Base-by-base conservation (phyloP, 129 eudicot genomes). In the Flaveria trinervia region DNA sequence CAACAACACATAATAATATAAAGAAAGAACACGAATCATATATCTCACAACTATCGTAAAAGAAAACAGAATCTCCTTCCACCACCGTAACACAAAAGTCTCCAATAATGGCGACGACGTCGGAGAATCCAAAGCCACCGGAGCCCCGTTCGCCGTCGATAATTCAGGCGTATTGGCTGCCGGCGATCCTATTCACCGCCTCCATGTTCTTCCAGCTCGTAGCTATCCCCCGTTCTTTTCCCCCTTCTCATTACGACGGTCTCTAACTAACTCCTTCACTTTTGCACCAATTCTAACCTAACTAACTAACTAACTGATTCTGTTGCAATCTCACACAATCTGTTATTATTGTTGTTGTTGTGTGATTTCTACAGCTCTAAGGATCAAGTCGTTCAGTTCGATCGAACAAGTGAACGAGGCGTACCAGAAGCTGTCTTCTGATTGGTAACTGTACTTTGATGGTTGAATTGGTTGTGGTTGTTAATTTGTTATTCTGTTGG, bases 221-320 rank as follows among this genome's bases (percentile, higher is more conserved):
- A 51, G 84, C 87, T 70, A 77, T 91, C 33, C 98, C 98, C 52
- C 91, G 89, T 12, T 84, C 89, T 17, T 94, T 85, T 36, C 98
- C 98, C 16, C 77, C 86, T 5, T 87, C 97, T 18, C 92, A 94
- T 76, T 94, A 94, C 88, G 90, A 89, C 50, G 97, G 98, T 91
- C 43, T 46, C 36, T 67, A 4, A 5, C 49, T 36, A 36, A 36
- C 41, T 36, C 41, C 41, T 36, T 20, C 6, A 15, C 11, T 41
- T 1, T 67, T n/a, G 7, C 43, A 12, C 14, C 84, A 12, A 20
- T 13, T 10, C 61, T 56, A 72, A 15, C 72, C 45, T 65, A 25
- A 6, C 46, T 36, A 17, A 9, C 49, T 23, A 25, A 6, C 46
- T 36, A 17, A 9, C 49, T 41, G 9, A 17, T 64, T 2, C 16